These are phyloP conservation scores for Epichloe coenophiala DNA, from an alignment of 2,329 filamentous ascomycete species.

Conservation along the genomic window DNA sequence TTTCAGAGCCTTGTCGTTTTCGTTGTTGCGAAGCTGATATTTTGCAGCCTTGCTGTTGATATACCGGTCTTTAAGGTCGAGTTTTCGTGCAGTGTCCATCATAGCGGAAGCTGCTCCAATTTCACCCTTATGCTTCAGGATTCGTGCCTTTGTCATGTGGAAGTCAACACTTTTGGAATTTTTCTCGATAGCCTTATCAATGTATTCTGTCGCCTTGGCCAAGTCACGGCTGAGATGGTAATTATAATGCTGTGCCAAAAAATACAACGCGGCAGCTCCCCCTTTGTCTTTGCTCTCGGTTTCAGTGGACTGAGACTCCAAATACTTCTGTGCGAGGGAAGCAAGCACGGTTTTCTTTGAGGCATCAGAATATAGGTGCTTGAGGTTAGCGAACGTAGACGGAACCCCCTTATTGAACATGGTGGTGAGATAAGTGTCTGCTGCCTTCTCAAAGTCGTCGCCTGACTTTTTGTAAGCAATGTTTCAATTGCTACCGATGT, in stretches of 20 bases:
- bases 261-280: slow-evolving; percentile 71
- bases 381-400: slow-evolving; percentile 92
- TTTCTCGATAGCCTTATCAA: slow-evolving; percentile 70
- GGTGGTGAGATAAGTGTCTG: slow-evolving; percentile 62
- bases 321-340: slow-evolving; percentile 65
- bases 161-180: slow-evolving; percentile 77
- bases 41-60: slow-evolving; percentile 98
- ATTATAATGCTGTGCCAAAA: slow-evolving; percentile 94
- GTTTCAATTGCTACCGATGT: background rate
- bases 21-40: slow-evolving; percentile 85
- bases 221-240: slow-evolving; percentile 80
- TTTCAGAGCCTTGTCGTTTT: slow-evolving; percentile 72
- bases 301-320: slow-evolving; percentile 43
- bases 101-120: slow-evolving; percentile 64
- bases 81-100: slow-evolving; percentile 75
- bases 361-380: slow-evolving; percentile 71
- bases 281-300: slow-evolving; percentile 41
- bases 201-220: slow-evolving; percentile 64
- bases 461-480: slow-evolving; percentile 31
- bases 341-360: slow-evolving; percentile 68
- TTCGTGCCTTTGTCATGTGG: slow-evolving; percentile 87
- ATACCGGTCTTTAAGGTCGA: slow-evolving; percentile 86
- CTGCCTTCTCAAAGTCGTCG: slow-evolving; percentile 66
- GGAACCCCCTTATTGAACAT: slow-evolving; percentile 90
- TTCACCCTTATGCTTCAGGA: slow-evolving; percentile 83